A percentile compares a stretch with the other conserved stretches of the same genome.
These are phyloP conservation scores for Flammula alnicola DNA, from an alignment of 1,284 basidiomycete species.

Conservation along the genomic window DNA sequence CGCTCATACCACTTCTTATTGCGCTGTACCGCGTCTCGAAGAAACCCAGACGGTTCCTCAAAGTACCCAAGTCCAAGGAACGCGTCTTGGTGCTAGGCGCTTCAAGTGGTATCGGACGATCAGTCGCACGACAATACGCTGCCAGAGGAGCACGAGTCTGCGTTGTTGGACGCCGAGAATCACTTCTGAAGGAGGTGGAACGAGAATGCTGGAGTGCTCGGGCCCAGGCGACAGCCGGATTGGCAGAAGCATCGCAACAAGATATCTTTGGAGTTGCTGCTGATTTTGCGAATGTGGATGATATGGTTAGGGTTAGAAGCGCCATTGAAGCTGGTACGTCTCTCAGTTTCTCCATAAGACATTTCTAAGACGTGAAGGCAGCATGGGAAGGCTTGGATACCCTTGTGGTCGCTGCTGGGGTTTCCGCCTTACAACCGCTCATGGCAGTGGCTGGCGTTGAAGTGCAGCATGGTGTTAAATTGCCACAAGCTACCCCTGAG, in stretches of 20 bases:
- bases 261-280: constrained; percentile 52
- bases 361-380: constrained; percentile 34
- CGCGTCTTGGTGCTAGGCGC: constrained; percentile 83
- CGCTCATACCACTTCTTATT: constrained; percentile 28
- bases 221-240: constrained; percentile 14
- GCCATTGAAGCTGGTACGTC: constrained; percentile 60
- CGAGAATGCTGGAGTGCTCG: constrained; percentile 55
- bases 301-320: constrained; percentile 69
- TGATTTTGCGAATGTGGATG: constrained; percentile 71
- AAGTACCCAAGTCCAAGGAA: constrained; percentile 48
- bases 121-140: constrained; percentile 77
- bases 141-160: constrained; percentile 76
- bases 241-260: constrained; percentile 13
- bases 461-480: constrained; percentile 38
- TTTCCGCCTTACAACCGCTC: constrained; percentile 82
- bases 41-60: constrained; percentile 25
- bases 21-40: constrained; percentile 21
- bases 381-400: constrained; percentile 88
- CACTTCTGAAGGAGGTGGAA: constrained; percentile 62
- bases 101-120: constrained; percentile 82
- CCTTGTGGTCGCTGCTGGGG: constrained; percentile 83
- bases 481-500: constrained; percentile 45
- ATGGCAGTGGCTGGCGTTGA: constrained; percentile 74
- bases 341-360: too few relatives aligned
- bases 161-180: constrained; percentile 73